Percentiles rank a stretch among this genome's conserved stretches.
Evolutionary conservation across 169 alveolate genomes (phyloP).

Genomic region (Amoebophrya sp.): DNA sequence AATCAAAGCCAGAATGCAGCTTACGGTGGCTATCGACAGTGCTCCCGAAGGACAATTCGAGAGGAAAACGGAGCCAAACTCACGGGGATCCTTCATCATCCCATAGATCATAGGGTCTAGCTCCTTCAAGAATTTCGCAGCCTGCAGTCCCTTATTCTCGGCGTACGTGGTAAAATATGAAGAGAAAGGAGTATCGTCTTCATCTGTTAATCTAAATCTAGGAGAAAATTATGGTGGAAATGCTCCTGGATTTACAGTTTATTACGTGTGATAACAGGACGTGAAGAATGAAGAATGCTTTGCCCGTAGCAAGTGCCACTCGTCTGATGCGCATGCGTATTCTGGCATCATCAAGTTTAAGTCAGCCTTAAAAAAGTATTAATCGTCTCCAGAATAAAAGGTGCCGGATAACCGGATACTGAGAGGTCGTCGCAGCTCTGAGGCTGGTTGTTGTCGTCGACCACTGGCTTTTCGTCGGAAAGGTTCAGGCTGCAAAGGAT

Average conservation of each 20-base stretch:
- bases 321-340: no score
- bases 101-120: slow-evolving; percentile 16
- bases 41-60: neutral
- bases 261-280: no score
- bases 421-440: neutral
- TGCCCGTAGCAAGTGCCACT: no score
- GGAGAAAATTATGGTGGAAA: no score
- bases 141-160: neutral
- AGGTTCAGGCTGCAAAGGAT: neutral
- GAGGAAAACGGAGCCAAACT: neutral
- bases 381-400: neutral
- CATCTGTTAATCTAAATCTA: no score
- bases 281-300: no score
- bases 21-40: neutral
- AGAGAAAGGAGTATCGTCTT: no score
- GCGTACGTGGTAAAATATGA: neutral
- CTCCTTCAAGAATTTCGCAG: slow-evolving; percentile 12
- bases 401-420: neutral
- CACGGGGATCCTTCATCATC: neutral
- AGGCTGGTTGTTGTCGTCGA: neutral
- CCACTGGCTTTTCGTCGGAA: neutral
- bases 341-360: no score
- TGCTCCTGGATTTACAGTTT: no score
- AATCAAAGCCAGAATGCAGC: no score
- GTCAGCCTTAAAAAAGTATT: no score